These are phyloP conservation scores for Pisolithus tinctorius DNA, from an alignment of 768 basidiomycete genomes.

Conservation along the genomic window DNA sequence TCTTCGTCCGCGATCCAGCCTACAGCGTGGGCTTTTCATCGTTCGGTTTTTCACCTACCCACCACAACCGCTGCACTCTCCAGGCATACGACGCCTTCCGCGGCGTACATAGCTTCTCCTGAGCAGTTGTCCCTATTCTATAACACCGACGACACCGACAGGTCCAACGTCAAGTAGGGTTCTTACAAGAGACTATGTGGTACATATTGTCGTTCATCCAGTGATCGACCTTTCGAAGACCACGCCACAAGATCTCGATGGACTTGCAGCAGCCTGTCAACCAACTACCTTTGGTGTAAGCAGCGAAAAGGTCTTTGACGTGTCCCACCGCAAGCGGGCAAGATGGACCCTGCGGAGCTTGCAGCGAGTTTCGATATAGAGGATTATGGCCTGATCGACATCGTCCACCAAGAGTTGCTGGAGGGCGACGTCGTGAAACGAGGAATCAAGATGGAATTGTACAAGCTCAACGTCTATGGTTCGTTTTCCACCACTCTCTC, in stretches of 20 bases:
- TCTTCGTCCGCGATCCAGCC: too few species aligned
- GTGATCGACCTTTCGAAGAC: too few species aligned
- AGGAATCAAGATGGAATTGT: conserved; percentile 28
- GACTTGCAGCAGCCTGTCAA: conserved; percentile 30
- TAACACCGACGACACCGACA: too few species aligned
- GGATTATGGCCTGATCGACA: conserved; percentile 21
- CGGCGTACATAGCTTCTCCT: too few species aligned
- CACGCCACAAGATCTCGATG: conserved; percentile 1
- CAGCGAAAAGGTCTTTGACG: conserved; percentile 33
- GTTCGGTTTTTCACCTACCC: too few species aligned
- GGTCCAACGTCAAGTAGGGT: too few species aligned
- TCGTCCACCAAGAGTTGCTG: conserved; percentile 16
- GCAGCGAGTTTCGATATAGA: conserved; percentile 26
- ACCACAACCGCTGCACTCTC: too few species aligned
- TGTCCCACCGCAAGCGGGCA: conserved; percentile 39
- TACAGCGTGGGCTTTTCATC: too few species aligned
- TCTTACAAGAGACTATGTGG: too few species aligned
- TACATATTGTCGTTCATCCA: too few species aligned
- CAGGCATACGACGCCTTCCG: too few species aligned
- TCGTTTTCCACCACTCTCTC: background rate
- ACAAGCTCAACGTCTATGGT: conserved; percentile 37
- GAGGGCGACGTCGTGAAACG: conserved; percentile 12
- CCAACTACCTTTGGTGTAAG: conserved; percentile 34
- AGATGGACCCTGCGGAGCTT: conserved; percentile 35
- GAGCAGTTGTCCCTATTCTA: too few species aligned